Base-by-base conservation (phyloP, 805 yeast genomes). In the Nakazawaea siamensis region DNA sequence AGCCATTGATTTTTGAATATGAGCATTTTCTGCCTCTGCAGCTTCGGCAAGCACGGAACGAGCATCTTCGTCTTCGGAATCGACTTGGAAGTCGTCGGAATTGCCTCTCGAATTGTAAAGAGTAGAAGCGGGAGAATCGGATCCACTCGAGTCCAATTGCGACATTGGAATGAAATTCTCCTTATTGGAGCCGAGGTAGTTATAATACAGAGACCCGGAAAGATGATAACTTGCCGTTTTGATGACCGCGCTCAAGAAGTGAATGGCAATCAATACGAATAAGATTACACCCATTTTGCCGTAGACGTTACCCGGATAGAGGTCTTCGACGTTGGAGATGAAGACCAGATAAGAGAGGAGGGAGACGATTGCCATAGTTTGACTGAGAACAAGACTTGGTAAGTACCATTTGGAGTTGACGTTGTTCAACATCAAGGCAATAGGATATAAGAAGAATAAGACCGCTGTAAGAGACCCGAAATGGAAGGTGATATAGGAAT, bases 221-320 rank as follows among this genome's bases (percentile, higher is more conserved):
- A 29, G 6, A 18, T 20, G 21, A 10, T 21, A 18, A 12, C 21
- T 15, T 5, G 29, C 24, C n/a, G 9, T 15, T 23, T 30, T 33
- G 23, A 80, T 48, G 5, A 77, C 44, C 0, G 86, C 78, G 13
- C 73, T 50, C 10, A 62, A 41, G 49, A 69, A 72, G 44, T 84
- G 95, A 2, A 62, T 55, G 2, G 68, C 38, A 2, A 76, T 55
- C 9, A 75, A 54, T 33, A 78, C 51, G 9, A 80, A 55, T 39
- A 86, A 56, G 9, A 82, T 69, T 50, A 70, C 60, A 17, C 81
- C 68, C 74, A 83, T 75, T 47, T 67, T 70, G 11, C 72, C 58
- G 55, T 87, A 87, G 1, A 81, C 79, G 51, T 84, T 84, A 27
- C 69, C 64, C 1, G 95, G 95, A 52, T 85, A 90, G 47, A 85